Conservation (phyloP, 176 grass and related monocot genomes). For the Echinochloa phyllopogon region DNA sequence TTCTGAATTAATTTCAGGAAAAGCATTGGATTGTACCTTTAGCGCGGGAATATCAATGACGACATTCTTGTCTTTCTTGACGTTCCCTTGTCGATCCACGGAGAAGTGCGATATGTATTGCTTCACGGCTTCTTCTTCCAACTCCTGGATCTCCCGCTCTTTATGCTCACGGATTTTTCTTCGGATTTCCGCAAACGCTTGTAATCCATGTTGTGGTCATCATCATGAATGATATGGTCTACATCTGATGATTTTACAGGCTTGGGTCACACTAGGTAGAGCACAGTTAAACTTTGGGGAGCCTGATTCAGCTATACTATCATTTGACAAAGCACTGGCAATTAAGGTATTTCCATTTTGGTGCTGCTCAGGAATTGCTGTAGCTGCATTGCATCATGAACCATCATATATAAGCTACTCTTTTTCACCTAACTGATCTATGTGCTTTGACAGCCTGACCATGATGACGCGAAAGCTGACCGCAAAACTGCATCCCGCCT, state of each 20-base stretch:
- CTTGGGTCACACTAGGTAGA: slow-evolving; percentile 90
- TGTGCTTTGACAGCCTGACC: slow-evolving; percentile 54
- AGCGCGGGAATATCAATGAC: no score
- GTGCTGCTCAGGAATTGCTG: not conserved
- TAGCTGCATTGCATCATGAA: not conserved
- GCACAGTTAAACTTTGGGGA: slow-evolving; percentile 89
- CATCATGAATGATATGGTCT: slow-evolving; percentile 18
- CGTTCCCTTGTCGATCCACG: no score
- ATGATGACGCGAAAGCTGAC: slow-evolving; percentile 53
- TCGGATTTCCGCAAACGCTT: no score
- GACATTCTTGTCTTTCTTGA: no score
- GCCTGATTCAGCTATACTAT: slow-evolving; percentile 79
- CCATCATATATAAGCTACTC: not conserved
- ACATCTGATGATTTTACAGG: slow-evolving; percentile 47
- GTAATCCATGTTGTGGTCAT: not conserved
- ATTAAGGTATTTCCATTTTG: slow-evolving; percentile 50
- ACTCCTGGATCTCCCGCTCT: no score
- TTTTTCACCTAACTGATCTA: not conserved
- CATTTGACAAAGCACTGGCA: slow-evolving; percentile 73
- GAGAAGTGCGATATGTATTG: no score
- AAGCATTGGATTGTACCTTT: no score
- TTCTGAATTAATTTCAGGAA: no score
- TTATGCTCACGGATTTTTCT: no score
- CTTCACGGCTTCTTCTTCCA: no score
- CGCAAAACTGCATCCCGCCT: slow-evolving; percentile 61